Evolutionary conservation across 352 stramenopile species (phyloP).

Genomic region (Globisporangium paroecandrum): DNA sequence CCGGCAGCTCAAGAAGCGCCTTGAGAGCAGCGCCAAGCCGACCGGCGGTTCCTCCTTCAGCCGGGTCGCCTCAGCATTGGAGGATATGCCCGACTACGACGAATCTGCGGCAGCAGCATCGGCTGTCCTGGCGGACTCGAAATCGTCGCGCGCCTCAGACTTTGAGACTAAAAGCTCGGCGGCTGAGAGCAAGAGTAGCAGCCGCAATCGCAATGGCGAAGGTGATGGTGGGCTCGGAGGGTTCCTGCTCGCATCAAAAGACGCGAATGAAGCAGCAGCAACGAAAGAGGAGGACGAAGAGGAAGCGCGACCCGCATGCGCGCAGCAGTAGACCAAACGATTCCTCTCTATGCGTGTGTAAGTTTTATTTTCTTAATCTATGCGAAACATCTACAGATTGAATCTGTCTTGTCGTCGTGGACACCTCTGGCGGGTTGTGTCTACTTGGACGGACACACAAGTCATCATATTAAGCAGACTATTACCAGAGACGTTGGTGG

Average conservation of each 20-base stretch:
- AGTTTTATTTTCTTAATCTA: background rate
- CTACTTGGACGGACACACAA: background rate
- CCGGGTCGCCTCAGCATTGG: background rate
- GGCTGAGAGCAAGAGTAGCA: background rate
- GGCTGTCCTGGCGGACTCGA: slow-evolving; percentile 9
- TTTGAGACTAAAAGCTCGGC: background rate
- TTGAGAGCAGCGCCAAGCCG: slow-evolving; percentile 20
- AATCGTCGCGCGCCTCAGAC: background rate
- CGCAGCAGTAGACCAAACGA: slow-evolving; percentile 36
- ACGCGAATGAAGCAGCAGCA: slow-evolving; percentile 18
- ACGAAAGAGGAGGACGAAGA: slow-evolving; percentile 31
- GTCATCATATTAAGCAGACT: background rate
- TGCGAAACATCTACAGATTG: background rate
- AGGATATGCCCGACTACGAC: slow-evolving; percentile 23
- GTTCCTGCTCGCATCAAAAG: slow-evolving; percentile 41
- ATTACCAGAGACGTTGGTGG: background rate
- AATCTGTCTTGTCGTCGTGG: background rate
- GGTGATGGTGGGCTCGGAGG: slow-evolving; percentile 3
- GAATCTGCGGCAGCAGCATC: slow-evolving; percentile 27
- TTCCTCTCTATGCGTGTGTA: background rate
- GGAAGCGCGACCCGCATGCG: slow-evolving; percentile 32
- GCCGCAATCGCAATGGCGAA: background rate
- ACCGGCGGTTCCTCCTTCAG: background rate
- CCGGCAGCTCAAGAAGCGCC: slow-evolving; percentile 47
- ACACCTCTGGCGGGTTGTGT: background rate